Conservation (phyloP, 176 grass and related monocot species). For the Rhipidocladum racemiflorum region DNA sequence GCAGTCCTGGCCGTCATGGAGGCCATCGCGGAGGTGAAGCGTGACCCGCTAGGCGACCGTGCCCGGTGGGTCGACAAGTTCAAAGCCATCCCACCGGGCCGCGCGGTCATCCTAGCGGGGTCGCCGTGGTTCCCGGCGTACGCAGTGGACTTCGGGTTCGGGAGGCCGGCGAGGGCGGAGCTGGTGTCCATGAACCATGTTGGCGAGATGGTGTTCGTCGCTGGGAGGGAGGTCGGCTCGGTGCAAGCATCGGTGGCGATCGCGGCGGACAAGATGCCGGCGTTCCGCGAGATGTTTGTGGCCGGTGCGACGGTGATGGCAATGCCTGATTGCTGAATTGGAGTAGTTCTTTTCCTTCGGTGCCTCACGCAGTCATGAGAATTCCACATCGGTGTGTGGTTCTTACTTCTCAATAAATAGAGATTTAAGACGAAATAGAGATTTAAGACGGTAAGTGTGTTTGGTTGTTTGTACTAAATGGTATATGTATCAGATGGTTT, state of each 20-base stretch:
- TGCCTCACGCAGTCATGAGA: too few relatives aligned
- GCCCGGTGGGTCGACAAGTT: neutral
- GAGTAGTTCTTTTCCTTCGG: too few relatives aligned
- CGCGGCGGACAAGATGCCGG: neutral
- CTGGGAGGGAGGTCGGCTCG: neutral
- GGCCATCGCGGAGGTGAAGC: neutral
- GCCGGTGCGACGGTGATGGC: too few relatives aligned
- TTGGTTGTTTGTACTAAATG: too few relatives aligned
- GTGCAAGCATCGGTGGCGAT: conserved; percentile 16
- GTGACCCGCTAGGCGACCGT: neutral
- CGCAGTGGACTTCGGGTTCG: neutral
- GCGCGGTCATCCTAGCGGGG: neutral
- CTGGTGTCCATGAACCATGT: conserved; percentile 27
- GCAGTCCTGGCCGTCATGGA: neutral
- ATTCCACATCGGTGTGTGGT: too few relatives aligned
- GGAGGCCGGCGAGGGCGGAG: conserved; percentile 2
- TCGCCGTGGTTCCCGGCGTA: conserved; percentile 23
- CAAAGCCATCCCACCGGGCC: neutral
- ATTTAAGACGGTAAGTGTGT: too few relatives aligned
- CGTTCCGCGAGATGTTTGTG: neutral
- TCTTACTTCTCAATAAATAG: too few relatives aligned
- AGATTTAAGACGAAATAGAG: too few relatives aligned
- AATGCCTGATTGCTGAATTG: too few relatives aligned
- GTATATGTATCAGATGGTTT: too few relatives aligned
- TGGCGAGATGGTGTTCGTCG: conserved; percentile 16